Percentiles rank a stretch among this genome's conserved stretches.
Conservation (phyloP, 78 protist species). For the Dictyostelium firmibasis region DNA sequence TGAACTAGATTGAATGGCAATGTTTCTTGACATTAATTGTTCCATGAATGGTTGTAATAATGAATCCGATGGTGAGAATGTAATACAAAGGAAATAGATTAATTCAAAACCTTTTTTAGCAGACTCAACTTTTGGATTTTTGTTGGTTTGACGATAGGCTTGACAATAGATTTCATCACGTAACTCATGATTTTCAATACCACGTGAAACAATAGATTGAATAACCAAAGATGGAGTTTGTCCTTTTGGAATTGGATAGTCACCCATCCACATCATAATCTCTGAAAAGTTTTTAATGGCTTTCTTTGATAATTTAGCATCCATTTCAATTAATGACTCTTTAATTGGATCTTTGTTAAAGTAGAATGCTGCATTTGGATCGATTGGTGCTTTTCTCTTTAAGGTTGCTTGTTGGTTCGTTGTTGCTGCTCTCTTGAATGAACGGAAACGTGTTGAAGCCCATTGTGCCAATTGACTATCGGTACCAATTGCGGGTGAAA, state of each 20-base stretch:
- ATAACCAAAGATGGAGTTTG: neutral
- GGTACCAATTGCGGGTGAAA: neutral
- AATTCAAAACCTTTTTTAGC: slow-evolving; percentile 48
- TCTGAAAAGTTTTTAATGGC: slow-evolving; percentile 27
- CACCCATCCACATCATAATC: slow-evolving; percentile 73
- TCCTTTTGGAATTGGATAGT: slow-evolving; percentile 58
- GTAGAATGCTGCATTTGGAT: slow-evolving; percentile 18
- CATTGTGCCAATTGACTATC: slow-evolving; percentile 10
- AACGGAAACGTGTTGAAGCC: slow-evolving; percentile 43
- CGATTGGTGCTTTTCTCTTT: slow-evolving; percentile 28
- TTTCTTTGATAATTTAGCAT: slow-evolving; percentile 36
- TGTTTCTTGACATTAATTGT: slow-evolving; percentile 33
- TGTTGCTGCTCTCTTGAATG: slow-evolving; percentile 4
- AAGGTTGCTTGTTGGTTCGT: neutral
- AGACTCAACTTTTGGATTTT: slow-evolving; percentile 52
- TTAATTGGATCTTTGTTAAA: slow-evolving; percentile 69
- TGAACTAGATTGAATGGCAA: neutral
- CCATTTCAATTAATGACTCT: slow-evolving; percentile 46
- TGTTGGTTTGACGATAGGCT: slow-evolving; percentile 77
- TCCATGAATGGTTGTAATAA: slow-evolving; percentile 13
- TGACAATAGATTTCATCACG: slow-evolving; percentile 82
- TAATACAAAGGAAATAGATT: slow-evolving; percentile 5
- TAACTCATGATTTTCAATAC: slow-evolving; percentile 42
- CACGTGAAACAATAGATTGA: slow-evolving; percentile 26
- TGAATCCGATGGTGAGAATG: slow-evolving; percentile 48